phyloP scores from a whole-genome alignment of 2,329 filamentous ascomycete species.

The Tolypocladium amazonense region DNA sequence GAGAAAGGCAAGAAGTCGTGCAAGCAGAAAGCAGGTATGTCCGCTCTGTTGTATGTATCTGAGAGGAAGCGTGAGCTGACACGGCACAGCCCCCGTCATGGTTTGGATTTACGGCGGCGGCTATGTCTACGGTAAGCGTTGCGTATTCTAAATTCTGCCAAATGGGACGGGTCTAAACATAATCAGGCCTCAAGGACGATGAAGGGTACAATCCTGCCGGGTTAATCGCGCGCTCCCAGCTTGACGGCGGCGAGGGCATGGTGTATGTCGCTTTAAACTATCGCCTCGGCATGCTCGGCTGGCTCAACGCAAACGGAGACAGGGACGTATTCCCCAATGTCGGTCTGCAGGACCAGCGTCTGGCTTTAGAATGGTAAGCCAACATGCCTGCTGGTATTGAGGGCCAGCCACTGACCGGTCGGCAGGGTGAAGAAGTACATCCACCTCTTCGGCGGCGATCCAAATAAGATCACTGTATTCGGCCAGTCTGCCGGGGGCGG shows the following conservation, averaged over 20 bases:
- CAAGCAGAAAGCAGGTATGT: neutral
- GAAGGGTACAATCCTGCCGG: conserved; percentile 23
- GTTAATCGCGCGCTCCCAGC: conserved; percentile 18
- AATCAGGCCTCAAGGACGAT: conserved; percentile 17
- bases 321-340: conserved; percentile 28
- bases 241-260: conserved; percentile 21
- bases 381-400: neutral
- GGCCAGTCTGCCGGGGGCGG: conserved; percentile 38
- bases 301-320: conserved; percentile 31
- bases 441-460: conserved; percentile 37
- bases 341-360: conserved; percentile 37
- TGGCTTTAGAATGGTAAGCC: conserved; percentile 32
- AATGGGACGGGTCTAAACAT: neutral
- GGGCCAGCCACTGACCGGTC: neutral
- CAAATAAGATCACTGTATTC: conserved; percentile 33
- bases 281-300: conserved; percentile 31
- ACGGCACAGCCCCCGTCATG: conserved; percentile 24
- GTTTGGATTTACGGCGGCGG: conserved; percentile 38
- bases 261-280: conserved; percentile 30
- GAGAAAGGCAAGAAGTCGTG: neutral
- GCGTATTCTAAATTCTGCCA: neutral
- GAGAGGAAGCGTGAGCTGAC: neutral
- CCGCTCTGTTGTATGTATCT: neutral
- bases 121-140: conserved; percentile 13
- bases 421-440: conserved; percentile 33